These are phyloP conservation scores for Atkinsonella texensis DNA, from an alignment of 2,329 filamentous ascomycete species.

Conservation along the genomic window DNA sequence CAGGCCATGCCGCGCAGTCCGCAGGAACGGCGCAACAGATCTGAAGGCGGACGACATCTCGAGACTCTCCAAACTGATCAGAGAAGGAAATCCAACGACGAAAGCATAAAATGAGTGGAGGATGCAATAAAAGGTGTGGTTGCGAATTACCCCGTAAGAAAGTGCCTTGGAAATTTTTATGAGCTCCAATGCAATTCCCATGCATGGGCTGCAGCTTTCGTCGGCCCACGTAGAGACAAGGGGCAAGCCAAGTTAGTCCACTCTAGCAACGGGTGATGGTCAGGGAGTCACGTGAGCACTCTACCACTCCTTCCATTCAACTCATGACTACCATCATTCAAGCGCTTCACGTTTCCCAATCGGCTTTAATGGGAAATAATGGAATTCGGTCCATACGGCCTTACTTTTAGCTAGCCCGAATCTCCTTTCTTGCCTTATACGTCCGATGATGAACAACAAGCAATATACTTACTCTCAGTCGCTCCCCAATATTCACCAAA, in stretches of 20 bases:
- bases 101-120: constrained; percentile 14
- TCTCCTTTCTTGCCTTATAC: too few relatives aligned
- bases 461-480: too few relatives aligned
- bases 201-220: neutral
- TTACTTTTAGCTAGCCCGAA: too few relatives aligned
- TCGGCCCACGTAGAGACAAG: neutral
- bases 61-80: constrained; percentile 9
- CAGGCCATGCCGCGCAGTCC: constrained; percentile 67
- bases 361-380: too few relatives aligned
- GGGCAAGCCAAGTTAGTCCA: constrained; percentile 2
- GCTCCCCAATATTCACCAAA: too few relatives aligned
- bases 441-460: too few relatives aligned
- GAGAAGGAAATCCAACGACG: constrained; percentile 14
- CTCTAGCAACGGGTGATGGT: neutral
- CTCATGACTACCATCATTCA: neutral
- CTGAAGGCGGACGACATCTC: constrained; percentile 75
- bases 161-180: constrained; percentile 24
- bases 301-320: neutral
- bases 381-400: too few relatives aligned
- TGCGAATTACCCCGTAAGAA: constrained; percentile 12
- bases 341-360: neutral
- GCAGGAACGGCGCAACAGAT: constrained; percentile 66
- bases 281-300: constrained; percentile 6
- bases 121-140: constrained; percentile 9
- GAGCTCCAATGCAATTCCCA: constrained; percentile 14